Conservation (phyloP, 2,329 filamentous ascomycete genomes). For the Apiospora phragmitis region DNA sequence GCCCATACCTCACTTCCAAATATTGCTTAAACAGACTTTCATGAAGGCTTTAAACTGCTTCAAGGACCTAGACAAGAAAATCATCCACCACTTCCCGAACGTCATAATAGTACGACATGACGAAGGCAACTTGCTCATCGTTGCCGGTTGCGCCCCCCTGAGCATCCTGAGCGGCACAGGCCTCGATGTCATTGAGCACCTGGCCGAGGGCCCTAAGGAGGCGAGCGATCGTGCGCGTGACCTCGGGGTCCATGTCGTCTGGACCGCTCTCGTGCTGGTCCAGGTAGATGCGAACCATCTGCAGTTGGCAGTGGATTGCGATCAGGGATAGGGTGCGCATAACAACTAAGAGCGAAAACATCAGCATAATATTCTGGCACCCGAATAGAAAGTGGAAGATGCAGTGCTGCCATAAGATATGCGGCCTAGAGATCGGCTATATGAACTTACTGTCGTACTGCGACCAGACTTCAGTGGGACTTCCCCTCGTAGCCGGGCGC, state of each 20-base stretch:
- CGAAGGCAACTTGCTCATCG: neutral
- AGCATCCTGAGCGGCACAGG: neutral
- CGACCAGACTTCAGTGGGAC: rapidly evolving
- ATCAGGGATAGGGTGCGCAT: neutral
- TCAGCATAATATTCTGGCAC: neutral
- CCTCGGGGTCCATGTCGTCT: neutral
- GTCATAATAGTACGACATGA: neutral
- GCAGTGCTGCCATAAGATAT: rapidly evolving
- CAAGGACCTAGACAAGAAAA: neutral
- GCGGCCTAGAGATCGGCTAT: no score
- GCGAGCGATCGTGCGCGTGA: neutral
- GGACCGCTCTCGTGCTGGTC: neutral
- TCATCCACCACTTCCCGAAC: neutral
- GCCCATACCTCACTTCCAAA: neutral
- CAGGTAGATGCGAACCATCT: neutral
- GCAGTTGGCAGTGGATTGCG: neutral
- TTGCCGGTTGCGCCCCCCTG: neutral
- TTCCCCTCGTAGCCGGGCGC: neutral
- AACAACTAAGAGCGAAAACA: neutral
- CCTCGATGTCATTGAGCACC: neutral
- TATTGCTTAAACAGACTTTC: no score
- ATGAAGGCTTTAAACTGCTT: neutral
- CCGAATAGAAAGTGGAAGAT: neutral
- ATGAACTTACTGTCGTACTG: neutral
- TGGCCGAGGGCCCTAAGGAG: neutral